Evolutionary conservation across 495 filamentous ascomycete genomes (phyloP).

Genomic region (Daldinia caldariorum): DNA sequence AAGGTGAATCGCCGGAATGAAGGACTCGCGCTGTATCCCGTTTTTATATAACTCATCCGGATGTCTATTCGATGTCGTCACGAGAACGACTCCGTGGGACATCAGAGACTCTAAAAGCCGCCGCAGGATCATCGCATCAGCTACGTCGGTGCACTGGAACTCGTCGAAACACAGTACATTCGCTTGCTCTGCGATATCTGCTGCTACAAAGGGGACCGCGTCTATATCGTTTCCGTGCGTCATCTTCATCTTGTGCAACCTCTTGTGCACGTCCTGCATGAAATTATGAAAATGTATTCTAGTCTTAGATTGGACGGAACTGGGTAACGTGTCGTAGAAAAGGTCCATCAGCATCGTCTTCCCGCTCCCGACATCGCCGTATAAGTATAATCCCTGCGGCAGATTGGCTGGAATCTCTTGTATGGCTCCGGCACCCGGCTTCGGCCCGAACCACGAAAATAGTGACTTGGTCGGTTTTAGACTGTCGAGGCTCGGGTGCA

Average conservation of each 20-base stretch:
- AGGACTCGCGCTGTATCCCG: slow-evolving; percentile 93
- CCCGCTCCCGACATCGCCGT: slow-evolving; percentile 95
- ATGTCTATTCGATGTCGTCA: slow-evolving; percentile 97
- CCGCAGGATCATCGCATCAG: slow-evolving; percentile 97
- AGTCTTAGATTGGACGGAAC: slow-evolving; percentile 83
- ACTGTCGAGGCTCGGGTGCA: slow-evolving; percentile 79
- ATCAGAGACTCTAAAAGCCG: slow-evolving; percentile 88
- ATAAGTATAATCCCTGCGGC: slow-evolving; percentile 92
- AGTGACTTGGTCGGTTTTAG: slow-evolving; percentile 73
- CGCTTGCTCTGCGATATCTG: slow-evolving; percentile 84
- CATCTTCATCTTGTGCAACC: slow-evolving; percentile 90
- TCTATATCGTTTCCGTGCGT: slow-evolving; percentile 89
- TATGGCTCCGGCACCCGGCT: slow-evolving; percentile 44
- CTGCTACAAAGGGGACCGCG: slow-evolving; percentile 89
- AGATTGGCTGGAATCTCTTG: slow-evolving; percentile 73
- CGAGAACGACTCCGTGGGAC: slow-evolving; percentile 94
- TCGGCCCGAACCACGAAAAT: slow-evolving; percentile 73
- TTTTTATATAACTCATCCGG: slow-evolving; percentile 97
- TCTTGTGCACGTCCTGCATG: slow-evolving; percentile 98
- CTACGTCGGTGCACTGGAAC: slow-evolving; percentile 98
- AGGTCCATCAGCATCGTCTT: slow-evolving; percentile 99
- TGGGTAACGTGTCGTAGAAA: slow-evolving; percentile 92
- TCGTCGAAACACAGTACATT: slow-evolving; percentile 97
- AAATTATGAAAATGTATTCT: slow-evolving; percentile 99
- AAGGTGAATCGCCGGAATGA: slow-evolving; percentile 94